Conservation (phyloP, 2,329 filamentous ascomycete species). For the Rosellinia necatrix region DNA sequence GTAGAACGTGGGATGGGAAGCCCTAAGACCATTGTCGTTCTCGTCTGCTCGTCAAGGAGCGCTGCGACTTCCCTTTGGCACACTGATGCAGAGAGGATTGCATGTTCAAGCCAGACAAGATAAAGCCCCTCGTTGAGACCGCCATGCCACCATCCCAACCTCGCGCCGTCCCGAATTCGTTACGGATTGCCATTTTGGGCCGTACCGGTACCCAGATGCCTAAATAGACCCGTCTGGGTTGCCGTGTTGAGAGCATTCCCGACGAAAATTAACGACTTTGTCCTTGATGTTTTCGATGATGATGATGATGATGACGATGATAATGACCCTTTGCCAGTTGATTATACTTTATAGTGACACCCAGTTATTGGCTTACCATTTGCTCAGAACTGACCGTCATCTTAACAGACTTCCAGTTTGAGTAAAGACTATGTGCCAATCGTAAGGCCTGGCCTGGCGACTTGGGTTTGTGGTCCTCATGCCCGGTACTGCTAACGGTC, state of each 20-base stretch:
- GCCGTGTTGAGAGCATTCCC: no score
- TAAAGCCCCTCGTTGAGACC: no score
- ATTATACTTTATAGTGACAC: not conserved
- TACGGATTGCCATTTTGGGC: constrained; percentile 20
- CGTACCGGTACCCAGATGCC: constrained; percentile 5
- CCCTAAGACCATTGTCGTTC: not conserved
- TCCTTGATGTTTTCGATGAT: no score
- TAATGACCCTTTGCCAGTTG: no score
- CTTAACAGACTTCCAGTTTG: constrained; percentile 1
- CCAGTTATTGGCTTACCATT: not conserved
- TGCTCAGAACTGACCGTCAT: not conserved
- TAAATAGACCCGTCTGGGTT: no score
- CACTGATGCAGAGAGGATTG: no score
- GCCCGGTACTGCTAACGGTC: no score
- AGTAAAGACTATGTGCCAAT: constrained; percentile 6
- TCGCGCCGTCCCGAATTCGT: not conserved
- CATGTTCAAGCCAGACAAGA: constrained; percentile 10
- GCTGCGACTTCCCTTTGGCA: not conserved
- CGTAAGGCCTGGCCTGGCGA: no score
- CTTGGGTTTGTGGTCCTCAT: not conserved
- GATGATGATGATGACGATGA: no score
- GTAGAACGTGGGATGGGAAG: not conserved
- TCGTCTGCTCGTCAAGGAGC: not conserved
- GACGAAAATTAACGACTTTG: no score
- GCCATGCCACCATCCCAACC: no score